Evolutionary conservation across 495 filamentous ascomycete genomes (phyloP).

Genomic region (Aspergillus affinis): DNA sequence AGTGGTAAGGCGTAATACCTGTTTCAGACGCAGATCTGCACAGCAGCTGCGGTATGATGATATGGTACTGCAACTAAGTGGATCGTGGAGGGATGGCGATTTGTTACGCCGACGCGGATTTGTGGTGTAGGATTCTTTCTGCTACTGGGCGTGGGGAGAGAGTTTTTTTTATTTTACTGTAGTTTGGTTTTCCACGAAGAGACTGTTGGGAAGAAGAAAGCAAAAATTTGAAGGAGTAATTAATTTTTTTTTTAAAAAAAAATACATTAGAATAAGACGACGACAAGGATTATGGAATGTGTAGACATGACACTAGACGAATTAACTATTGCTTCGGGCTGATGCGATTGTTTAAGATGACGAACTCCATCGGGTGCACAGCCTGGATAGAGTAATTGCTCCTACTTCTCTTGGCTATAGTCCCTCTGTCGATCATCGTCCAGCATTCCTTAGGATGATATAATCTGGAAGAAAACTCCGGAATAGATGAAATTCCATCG

Average conservation of each 20-base stretch:
- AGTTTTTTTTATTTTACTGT: background rate
- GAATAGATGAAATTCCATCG: background rate
- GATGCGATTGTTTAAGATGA: background rate
- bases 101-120: background rate
- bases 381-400: background rate
- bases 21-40: slow-evolving; percentile 5
- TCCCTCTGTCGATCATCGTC: background rate
- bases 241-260: no score
- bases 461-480: background rate
- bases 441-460: background rate
- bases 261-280: background rate
- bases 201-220: background rate
- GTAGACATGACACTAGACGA: background rate
- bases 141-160: background rate
- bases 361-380: background rate
- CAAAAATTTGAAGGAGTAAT: no score
- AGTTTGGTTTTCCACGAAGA: background rate
- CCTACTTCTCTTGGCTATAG: background rate
- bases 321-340: background rate
- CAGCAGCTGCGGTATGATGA: slow-evolving; percentile 4
- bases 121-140: background rate
- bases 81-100: slow-evolving; percentile 1
- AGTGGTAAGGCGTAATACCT: background rate
- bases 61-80: slow-evolving; percentile 11
- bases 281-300: background rate